These are phyloP conservation scores for Apiotrichum sp. DNA, from an alignment of 1,284 basidiomycete genomes.

Conservation along the genomic window DNA sequence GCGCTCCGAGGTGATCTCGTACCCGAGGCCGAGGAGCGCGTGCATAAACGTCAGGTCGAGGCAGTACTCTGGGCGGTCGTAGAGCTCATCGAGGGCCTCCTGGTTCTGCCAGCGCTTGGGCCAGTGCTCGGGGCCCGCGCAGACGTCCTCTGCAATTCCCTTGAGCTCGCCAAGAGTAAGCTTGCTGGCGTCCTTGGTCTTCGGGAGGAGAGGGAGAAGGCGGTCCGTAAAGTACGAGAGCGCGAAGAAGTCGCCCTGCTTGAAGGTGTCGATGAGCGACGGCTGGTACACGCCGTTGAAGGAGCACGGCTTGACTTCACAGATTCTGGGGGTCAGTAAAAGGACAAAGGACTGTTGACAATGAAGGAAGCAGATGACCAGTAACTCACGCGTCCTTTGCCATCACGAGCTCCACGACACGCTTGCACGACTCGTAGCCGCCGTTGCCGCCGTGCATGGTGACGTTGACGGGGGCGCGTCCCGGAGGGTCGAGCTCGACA, in stretches of 20 bases:
- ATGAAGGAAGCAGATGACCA: no score
- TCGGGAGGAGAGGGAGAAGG: slow-evolving; percentile 66
- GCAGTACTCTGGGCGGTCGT: slow-evolving; percentile 85
- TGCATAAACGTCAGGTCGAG: slow-evolving; percentile 95
- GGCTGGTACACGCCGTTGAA: slow-evolving; percentile 98
- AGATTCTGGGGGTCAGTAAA: slow-evolving; percentile 55
- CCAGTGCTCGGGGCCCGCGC: slow-evolving; percentile 64
- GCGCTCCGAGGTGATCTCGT: slow-evolving; percentile 67
- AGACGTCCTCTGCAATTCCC: slow-evolving; percentile 63
- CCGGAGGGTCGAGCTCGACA: slow-evolving; percentile 66
- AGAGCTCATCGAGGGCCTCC: slow-evolving; percentile 65
- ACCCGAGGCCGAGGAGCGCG: slow-evolving; percentile 69
- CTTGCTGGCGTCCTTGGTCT: slow-evolving; percentile 21
- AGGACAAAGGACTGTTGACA: no score
- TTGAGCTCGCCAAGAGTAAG: slow-evolving; percentile 62
- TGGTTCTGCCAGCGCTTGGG: slow-evolving; percentile 47
- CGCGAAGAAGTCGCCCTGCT: slow-evolving; percentile 67
- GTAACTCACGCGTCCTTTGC: slow-evolving; percentile 83
- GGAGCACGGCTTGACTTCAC: slow-evolving; percentile 84
- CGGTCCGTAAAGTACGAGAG: slow-evolving; percentile 98
- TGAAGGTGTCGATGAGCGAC: slow-evolving; percentile 83
- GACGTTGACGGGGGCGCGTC: slow-evolving; percentile 55
- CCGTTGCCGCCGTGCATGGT: slow-evolving; percentile 78
- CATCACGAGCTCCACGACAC: slow-evolving; percentile 83
- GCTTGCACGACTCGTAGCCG: slow-evolving; percentile 76